phyloP scores from a whole-genome alignment of 352 stramenopile species.

The Halophytophthora batemanensis region DNA sequence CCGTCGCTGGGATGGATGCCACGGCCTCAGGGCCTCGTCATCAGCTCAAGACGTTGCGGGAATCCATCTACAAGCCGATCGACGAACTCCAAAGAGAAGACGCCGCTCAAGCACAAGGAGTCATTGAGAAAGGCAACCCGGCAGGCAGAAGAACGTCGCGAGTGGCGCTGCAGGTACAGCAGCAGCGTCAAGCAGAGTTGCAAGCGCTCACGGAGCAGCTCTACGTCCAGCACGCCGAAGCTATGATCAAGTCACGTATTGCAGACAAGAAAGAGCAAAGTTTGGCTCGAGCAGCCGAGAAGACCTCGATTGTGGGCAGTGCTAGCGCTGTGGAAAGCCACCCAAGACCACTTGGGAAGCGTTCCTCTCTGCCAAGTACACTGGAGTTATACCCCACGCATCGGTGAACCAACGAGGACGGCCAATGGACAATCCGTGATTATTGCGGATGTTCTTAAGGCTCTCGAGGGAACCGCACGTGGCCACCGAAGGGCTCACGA shows the following conservation, averaged over 20 bases:
- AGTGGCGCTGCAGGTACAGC: constrained; percentile 38
- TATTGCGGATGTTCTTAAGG: constrained; percentile 4
- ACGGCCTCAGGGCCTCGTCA: too few species aligned
- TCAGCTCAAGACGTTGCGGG: too few species aligned
- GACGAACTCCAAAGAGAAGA: too few species aligned
- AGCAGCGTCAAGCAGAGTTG: constrained; percentile 43
- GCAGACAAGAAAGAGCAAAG: background rate
- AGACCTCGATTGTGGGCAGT: constrained; percentile 5
- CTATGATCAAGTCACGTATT: background rate
- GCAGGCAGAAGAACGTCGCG: constrained; percentile 7
- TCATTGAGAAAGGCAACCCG: constrained; percentile 13
- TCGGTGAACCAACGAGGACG: too few species aligned
- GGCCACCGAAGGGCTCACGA: constrained; percentile 45
- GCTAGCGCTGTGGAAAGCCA: constrained; percentile 9
- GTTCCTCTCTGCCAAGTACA: too few species aligned
- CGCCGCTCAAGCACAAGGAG: too few species aligned
- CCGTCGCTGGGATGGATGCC: too few species aligned
- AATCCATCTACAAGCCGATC: constrained; percentile 50
- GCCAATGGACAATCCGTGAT: too few species aligned
- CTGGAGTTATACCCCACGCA: too few species aligned
- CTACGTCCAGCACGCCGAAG: constrained; percentile 9
- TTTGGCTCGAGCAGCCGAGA: constrained; percentile 20
- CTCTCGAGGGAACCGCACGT: constrained; percentile 38
- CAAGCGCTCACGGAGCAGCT: constrained; percentile 21
- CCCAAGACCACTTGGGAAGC: too few species aligned